Conservation (phyloP, 805 yeast genomes). For the Monosporozyma servazzii region DNA sequence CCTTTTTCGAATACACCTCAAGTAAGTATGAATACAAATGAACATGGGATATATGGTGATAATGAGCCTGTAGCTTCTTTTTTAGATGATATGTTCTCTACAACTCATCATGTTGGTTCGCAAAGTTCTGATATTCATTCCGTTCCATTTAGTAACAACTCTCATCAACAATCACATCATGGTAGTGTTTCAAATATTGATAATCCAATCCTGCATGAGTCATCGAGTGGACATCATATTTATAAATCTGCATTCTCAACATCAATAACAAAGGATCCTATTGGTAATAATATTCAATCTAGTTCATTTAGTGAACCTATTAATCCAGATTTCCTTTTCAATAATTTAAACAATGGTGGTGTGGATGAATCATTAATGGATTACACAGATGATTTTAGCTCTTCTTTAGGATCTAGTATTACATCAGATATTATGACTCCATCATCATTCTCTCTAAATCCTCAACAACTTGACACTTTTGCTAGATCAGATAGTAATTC, state of each 20-base stretch:
- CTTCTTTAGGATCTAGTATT: slow-evolving; percentile 25
- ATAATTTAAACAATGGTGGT: slow-evolving; percentile 1
- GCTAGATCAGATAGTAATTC: slow-evolving; percentile 1
- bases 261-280: neutral
- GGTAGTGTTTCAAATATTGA: neutral
- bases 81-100: slow-evolving; percentile 18
- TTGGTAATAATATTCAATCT: neutral
- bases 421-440: slow-evolving; percentile 18
- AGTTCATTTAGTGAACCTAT: slow-evolving; percentile 4
- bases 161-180: neutral
- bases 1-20: neutral
- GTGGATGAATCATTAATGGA: slow-evolving; percentile 16
- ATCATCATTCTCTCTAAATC: slow-evolving; percentile 21
- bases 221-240: neutral
- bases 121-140: neutral
- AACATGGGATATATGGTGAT: neutral
- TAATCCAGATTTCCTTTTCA: slow-evolving; percentile 15
- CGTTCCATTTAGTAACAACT: neutral
- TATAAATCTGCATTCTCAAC: slow-evolving; percentile 2
- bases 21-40: too few relatives aligned
- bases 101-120: slow-evolving; percentile 2
- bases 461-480: slow-evolving; percentile 14
- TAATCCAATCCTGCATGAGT: neutral
- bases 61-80: slow-evolving; percentile 10
- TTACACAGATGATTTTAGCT: slow-evolving; percentile 22